Percentiles rank a stretch among this genome's conserved stretches.
These are phyloP conservation scores for Aspergillus nomiae DNA, from an alignment of 2,329 filamentous ascomycete genomes.

Conservation along the genomic window DNA sequence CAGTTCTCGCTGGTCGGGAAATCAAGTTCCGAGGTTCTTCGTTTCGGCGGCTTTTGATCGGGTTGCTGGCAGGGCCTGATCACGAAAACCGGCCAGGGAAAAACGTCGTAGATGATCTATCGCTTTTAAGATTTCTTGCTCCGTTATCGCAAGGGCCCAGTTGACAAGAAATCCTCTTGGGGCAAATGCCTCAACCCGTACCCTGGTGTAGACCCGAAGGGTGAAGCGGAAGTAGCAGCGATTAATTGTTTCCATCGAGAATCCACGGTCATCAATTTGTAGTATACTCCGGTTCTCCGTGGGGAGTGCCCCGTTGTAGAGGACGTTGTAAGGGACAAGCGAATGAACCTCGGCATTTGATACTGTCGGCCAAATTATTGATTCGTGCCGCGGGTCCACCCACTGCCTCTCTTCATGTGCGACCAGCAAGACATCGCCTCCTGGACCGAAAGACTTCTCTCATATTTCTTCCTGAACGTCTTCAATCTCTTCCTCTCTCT, in stretches of 20 bases:
- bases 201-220: neutral
- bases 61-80: conserved; percentile 6
- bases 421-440: conserved; percentile 21
- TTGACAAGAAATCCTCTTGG: neutral
- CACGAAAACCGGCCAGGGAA: neutral
- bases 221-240: neutral
- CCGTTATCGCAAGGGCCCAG: neutral
- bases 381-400: conserved; percentile 35
- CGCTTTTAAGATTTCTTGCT: neutral
- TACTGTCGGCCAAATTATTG: conserved; percentile 20
- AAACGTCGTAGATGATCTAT: neutral
- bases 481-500: conserved; percentile 8
- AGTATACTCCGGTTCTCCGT: conserved; percentile 3
- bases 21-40: conserved; percentile 27
- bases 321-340: conserved; percentile 1
- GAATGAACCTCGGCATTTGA: conserved; percentile 34
- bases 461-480: conserved; percentile 3
- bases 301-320: neutral
- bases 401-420: conserved; percentile 32
- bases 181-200: neutral
- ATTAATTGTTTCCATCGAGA: neutral
- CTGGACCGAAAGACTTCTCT: conserved; percentile 10
- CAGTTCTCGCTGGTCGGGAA: conserved; percentile 16
- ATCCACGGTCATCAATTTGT: neutral
- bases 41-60: conserved; percentile 23